Evolutionary conservation across 2,329 filamentous ascomycete species (phyloP).

Genomic region (Aspergillus aculeatus): DNA sequence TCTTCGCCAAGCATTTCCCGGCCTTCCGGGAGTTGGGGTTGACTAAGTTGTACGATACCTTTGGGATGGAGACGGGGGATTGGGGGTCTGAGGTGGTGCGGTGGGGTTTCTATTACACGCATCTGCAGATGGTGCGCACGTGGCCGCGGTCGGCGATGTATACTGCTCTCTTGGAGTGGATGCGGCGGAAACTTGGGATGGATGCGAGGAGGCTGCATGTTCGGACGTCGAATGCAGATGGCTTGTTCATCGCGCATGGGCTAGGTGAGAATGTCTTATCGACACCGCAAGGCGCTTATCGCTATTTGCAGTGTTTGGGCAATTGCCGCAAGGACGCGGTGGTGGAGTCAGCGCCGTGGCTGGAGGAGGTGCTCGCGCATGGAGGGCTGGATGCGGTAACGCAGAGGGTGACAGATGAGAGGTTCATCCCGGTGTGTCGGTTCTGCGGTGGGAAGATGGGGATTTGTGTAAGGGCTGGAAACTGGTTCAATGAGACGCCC

Average conservation of each 20-base stretch:
- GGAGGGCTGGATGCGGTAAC: conserved; percentile 12
- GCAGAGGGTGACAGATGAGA: conserved; percentile 16
- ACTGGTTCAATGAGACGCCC: conserved; percentile 20
- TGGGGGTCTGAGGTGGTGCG: no score
- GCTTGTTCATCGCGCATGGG: conserved; percentile 20
- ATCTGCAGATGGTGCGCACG: no score
- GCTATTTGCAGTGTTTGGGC: conserved; percentile 19
- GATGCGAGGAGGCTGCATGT: conserved; percentile 11
- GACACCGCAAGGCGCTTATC: conserved; percentile 25
- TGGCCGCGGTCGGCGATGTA: conserved; percentile 17
- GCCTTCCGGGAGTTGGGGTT: no score
- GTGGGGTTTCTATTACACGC: no score
- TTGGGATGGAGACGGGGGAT: no score
- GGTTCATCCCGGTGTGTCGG: conserved; percentile 14
- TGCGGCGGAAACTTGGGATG: not conserved
- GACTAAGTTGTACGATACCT: no score
- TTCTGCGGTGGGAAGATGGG: conserved; percentile 22
- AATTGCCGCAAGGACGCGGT: conserved; percentile 23
- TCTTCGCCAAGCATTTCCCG: conserved; percentile 13
- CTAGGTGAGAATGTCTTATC: conserved; percentile 14
- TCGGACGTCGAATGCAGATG: conserved; percentile 25
- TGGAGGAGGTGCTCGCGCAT: conserved; percentile 19
- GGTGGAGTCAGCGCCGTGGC: conserved; percentile 16
- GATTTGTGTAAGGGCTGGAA: conserved; percentile 22
- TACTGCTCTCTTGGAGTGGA: not conserved